A percentile compares a stretch with the other conserved stretches of the same genome.
phyloP scores from a whole-genome alignment of 352 stramenopile species.

The Phytophthora pseudosyringae region DNA sequence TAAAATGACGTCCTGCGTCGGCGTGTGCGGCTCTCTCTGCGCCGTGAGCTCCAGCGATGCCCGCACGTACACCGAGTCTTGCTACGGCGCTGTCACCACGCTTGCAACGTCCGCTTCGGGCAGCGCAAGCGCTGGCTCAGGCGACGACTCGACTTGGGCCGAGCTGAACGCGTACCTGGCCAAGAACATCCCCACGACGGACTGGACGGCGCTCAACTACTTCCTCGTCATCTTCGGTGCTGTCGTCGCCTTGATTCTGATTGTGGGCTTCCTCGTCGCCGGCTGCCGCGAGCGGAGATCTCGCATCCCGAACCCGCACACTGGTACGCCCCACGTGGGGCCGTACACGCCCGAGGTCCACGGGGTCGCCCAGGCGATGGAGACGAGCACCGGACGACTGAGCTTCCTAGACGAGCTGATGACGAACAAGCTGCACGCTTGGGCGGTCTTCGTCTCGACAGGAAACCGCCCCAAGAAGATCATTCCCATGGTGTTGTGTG shows the following conservation, averaged over 20 bases:
- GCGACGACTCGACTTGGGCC: constrained; percentile 42
- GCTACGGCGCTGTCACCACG: constrained; percentile 31
- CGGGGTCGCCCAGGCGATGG: constrained; percentile 31
- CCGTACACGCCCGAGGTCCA: constrained; percentile 30
- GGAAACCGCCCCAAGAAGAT: constrained; percentile 49
- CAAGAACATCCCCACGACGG: constrained; percentile 43
- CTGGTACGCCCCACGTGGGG: constrained; percentile 29
- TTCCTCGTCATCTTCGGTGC: constrained; percentile 57
- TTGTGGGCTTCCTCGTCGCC: constrained; percentile 49
- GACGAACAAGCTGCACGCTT: constrained; percentile 46
- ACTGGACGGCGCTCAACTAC: constrained; percentile 57
- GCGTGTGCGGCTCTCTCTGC: constrained; percentile 59
- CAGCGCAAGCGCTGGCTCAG: constrained; percentile 20
- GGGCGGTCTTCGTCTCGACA: constrained; percentile 48
- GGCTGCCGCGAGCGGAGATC: constrained; percentile 39
- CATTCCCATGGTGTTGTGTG: constrained; percentile 43
- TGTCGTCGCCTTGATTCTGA: constrained; percentile 42
- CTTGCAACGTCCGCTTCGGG: constrained; percentile 24
- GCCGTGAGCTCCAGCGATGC: constrained; percentile 41
- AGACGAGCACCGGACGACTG: constrained; percentile 28
- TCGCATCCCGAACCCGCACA: constrained; percentile 19
- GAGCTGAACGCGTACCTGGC: constrained; percentile 48
- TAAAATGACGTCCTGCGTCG: constrained; percentile 53
- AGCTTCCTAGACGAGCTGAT: constrained; percentile 57
- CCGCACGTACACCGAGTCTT: constrained; percentile 51